Evolutionary conservation across 768 basidiomycete species (phyloP), one percentile per base, ranked within the genome.

Genomic region (Pisolithus marmoratus): DNA sequence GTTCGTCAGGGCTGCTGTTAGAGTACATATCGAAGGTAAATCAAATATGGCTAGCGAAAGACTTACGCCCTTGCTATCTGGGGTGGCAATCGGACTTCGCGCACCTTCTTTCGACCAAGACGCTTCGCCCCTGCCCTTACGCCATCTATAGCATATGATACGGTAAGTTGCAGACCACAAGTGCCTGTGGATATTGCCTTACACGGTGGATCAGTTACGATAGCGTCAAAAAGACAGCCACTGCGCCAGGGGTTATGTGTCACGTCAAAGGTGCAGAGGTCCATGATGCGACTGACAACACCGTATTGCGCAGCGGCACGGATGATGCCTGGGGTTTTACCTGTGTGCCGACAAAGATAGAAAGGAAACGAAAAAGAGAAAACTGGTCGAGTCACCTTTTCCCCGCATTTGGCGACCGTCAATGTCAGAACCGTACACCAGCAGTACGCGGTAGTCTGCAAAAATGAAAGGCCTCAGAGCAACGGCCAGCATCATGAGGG

Each of bases 331-430:
- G 91, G 83, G 1, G 63, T 68, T 19, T 72, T 62, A 8, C 61
- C 74, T 77, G 53, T 4, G 5, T 8, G 19, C 22, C 44, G 34
- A 45, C 22, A 19, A 45, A 17, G 14, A 26, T 6, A 47, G 22
- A 41, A 11, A 24, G 2, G n/a, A 48, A 24, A 36, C 5, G 17
- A 7, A 15, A 43, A 40, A 48, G 40, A 15, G 34, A 5, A 26
- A 54, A 34, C 12, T 24, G 12, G 26, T 12, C 38, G 5, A 6
- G 55, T 69, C 36, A 87, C 93, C 80, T 78, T 91, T 95, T 17
- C 96, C 96, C 54, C 93, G 76, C 87, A 98, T 94, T 64, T 98
- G 95, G 38, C 96, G 78, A 0, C 96, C 96, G 62, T 98, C 95
- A 46, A 99, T 97, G 65, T 98, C 96, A 17, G 91, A 94, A 17